Conservation (phyloP, 257 asterid species). For the Ocimum tenuiflorum region DNA sequence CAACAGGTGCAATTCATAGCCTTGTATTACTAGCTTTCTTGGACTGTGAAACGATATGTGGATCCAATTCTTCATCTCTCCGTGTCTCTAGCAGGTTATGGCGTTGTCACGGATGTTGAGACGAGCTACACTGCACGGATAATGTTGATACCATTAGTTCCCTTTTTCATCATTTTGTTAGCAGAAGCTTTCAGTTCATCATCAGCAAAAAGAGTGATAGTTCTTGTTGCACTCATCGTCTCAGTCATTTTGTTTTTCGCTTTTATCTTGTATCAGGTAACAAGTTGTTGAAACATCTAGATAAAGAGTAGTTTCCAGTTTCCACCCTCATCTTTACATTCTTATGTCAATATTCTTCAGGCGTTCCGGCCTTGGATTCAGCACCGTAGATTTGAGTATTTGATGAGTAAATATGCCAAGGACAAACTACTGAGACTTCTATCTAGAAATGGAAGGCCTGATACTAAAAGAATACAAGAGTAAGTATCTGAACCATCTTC, state of each 20-base stretch:
- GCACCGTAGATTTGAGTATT: slow-evolving; percentile 37
- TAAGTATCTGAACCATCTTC: slow-evolving; percentile 14
- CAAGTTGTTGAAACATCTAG: neutral
- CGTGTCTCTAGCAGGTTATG: slow-evolving; percentile 26
- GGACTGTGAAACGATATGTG: neutral
- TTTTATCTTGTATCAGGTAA: slow-evolving; percentile 43
- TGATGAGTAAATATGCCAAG: slow-evolving; percentile 49
- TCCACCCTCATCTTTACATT: neutral
- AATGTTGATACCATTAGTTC: slow-evolving; percentile 39
- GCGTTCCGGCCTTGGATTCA: slow-evolving; percentile 54
- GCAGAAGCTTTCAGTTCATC: slow-evolving; percentile 23
- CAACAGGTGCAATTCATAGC: slow-evolving; percentile 14
- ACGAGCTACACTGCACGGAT: slow-evolving; percentile 56
- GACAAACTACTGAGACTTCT: slow-evolving; percentile 39
- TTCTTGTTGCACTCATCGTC: slow-evolving; percentile 39
- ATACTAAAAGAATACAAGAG: slow-evolving; percentile 34
- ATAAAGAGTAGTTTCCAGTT: neutral
- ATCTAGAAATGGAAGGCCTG: slow-evolving; percentile 44
- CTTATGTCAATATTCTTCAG: slow-evolving; percentile 22
- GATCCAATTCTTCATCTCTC: neutral
- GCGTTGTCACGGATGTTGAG: slow-evolving; percentile 44
- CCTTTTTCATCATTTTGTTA: slow-evolving; percentile 36
- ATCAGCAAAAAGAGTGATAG: slow-evolving; percentile 20
- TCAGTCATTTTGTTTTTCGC: neutral
- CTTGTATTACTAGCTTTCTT: neutral